Evolutionary conservation across 164 flowering plant species (phyloP), one percentile per base, ranked within the genome.

Genomic region (Macadamia integrifolia): DNA sequence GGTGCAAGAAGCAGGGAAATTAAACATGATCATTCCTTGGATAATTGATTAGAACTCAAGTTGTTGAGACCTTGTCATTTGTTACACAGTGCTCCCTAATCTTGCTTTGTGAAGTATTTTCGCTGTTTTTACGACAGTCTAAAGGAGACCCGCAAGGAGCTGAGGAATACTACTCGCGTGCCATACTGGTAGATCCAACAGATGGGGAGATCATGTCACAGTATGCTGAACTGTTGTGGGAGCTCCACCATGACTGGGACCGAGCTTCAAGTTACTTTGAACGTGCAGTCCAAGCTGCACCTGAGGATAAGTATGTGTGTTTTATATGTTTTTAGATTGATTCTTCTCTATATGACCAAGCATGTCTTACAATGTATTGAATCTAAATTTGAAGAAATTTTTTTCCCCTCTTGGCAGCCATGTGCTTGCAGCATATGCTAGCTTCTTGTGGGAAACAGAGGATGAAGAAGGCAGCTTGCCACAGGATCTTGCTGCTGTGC

Each of bases 401-500:
- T 2, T 5, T 5, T 0, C 40, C 5, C 40, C 59, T 43, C 18
- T 69, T 50, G 66, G 17, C 86, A 88, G 96, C 74, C 60, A 86
- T 72, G 86, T 92, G 70, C 88, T 80, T 43, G 96, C 83, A n/a
- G 91, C 94, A 62, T 88, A 88, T 75, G 94, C 98, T 60, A 74
- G 83, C 69, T 92, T 92, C 73, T 84, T 90, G 11, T 90, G 96
- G 98, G 89, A 90, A 68, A 71, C 77, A 60, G 90, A 79, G 17
- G 88, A 84, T 7, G 55, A 50, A 2, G 85, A 83, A 23, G 76
- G 65, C 17, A 50, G 17, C 15, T 17, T 40, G 17, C 52, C 68
- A 9, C 66, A 59, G 6, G 63, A 69, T 60, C 57, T 71, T 30
- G 35, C 46, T 0, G 76, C 28, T 14, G 50, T 58, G 8, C 61